These are phyloP conservation scores for Pythium sp. DNA, from an alignment of 352 stramenopile species.

Conservation along the genomic window DNA sequence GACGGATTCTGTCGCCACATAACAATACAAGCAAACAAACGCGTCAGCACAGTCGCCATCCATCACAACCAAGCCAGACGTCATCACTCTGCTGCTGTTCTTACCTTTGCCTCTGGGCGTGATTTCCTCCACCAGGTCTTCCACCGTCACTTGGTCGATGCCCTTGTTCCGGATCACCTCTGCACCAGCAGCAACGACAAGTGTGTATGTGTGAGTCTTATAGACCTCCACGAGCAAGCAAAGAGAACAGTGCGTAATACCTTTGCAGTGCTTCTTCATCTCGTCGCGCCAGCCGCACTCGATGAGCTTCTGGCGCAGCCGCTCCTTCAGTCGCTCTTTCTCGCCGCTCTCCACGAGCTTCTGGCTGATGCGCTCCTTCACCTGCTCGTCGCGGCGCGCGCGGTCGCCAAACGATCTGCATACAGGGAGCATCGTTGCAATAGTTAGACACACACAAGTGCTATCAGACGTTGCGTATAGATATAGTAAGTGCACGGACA, in stretches of 20 bases:
- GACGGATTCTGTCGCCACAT: constrained; percentile 44
- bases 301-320: constrained; percentile 81
- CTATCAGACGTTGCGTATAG: too few species aligned
- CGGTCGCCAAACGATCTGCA: constrained; percentile 49
- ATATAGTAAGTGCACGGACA: too few species aligned
- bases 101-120: constrained; percentile 83
- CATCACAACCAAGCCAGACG: neutral
- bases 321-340: constrained; percentile 89
- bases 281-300: constrained; percentile 92
- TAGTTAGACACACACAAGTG: neutral
- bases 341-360: constrained; percentile 89
- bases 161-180: constrained; percentile 93
- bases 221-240: neutral
- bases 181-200: constrained; percentile 17
- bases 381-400: constrained; percentile 63
- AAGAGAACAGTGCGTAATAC: constrained; percentile 16
- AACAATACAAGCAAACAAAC: neutral
- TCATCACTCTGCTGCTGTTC: neutral
- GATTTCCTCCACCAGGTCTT: constrained; percentile 93
- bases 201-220: neutral
- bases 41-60: constrained; percentile 9
- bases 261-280: constrained; percentile 89
- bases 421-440: neutral
- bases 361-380: constrained; percentile 78
- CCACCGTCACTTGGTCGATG: constrained; percentile 93